Evolutionary conservation across 2,329 filamentous ascomycete genomes (phyloP).

Genomic region (Paracamarosporium sp.): DNA sequence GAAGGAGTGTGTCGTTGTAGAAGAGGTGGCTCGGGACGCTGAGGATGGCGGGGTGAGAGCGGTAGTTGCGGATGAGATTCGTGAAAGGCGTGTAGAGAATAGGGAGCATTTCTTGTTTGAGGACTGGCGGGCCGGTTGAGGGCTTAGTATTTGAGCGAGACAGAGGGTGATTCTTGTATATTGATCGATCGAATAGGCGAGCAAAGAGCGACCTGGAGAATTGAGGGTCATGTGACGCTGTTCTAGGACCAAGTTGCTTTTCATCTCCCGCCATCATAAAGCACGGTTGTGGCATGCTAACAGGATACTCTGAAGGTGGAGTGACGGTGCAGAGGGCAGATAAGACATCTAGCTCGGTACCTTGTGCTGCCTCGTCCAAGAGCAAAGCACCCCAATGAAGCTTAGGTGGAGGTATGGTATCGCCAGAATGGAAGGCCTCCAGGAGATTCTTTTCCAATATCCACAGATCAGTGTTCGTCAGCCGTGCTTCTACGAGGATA

Average conservation of each 20-base stretch:
- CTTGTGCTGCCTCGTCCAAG: conserved; percentile 56
- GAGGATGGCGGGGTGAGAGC: conserved; percentile 55
- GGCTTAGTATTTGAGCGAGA: conserved; percentile 41
- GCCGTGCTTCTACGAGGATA: conserved; percentile 49
- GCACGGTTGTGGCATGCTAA: conserved; percentile 35
- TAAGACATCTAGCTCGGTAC: conserved; percentile 51
- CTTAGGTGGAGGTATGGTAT: not conserved
- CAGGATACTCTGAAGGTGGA: conserved; percentile 37
- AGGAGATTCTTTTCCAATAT: conserved; percentile 43
- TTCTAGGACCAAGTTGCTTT: conserved; percentile 52
- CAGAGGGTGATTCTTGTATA: conserved; percentile 51
- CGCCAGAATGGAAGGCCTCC: conserved; percentile 38
- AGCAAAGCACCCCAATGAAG: conserved; percentile 54
- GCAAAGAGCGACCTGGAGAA: conserved; percentile 51
- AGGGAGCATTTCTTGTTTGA: conserved; percentile 45
- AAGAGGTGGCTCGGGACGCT: conserved; percentile 50
- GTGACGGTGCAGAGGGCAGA: conserved; percentile 50
- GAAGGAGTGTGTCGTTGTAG: conserved; percentile 54
- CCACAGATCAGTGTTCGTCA: conserved; percentile 52
- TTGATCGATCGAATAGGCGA: conserved; percentile 45
- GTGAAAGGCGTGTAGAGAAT: conserved; percentile 52
- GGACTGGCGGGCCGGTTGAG: conserved; percentile 29
- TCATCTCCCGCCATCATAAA: conserved; percentile 57
- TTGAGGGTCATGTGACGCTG: conserved; percentile 40
- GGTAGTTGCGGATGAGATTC: conserved; percentile 55